These are phyloP conservation scores for Paraleonurus japonicus DNA, from an alignment of 257 asterid species.

Conservation along the genomic window DNA sequence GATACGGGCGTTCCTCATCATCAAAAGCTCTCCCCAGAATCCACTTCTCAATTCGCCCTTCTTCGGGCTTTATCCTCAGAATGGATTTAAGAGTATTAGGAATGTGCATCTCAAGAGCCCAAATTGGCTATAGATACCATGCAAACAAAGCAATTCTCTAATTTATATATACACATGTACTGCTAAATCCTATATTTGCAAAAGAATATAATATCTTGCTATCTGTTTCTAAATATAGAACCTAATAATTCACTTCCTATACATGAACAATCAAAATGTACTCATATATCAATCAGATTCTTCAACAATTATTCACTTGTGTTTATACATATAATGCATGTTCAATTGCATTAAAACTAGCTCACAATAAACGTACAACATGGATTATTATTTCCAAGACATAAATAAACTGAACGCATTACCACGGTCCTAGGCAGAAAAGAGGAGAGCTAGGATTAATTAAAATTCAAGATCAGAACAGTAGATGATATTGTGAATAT, in stretches of 20 bases:
- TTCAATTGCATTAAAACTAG: neutral
- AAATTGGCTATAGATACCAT: neutral
- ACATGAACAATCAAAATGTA: neutral
- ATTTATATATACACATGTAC: too few relatives aligned
- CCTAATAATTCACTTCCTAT: neutral
- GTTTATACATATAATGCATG: neutral
- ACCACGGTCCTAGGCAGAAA: conserved; percentile 16
- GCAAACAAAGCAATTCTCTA: neutral
- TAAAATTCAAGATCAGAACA: neutral
- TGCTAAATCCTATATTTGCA: too few relatives aligned
- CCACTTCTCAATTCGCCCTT: conserved; percentile 94
- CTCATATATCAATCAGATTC: neutral
- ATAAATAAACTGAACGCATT: neutral
- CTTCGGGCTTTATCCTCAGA: conserved; percentile 65
- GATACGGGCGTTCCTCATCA: conserved; percentile 83
- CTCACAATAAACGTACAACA: neutral
- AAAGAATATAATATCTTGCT: neutral
- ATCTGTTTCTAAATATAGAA: neutral
- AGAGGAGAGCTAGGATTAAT: too few relatives aligned
- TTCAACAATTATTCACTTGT: neutral
- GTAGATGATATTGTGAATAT: neutral
- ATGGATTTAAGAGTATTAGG: neutral
- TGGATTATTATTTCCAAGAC: neutral
- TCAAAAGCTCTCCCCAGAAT: conserved; percentile 89
- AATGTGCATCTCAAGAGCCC: neutral